These are phyloP conservation scores for Hymenoscyphus scutula DNA, from an alignment of 2,329 filamentous ascomycete species.

Conservation along the genomic window DNA sequence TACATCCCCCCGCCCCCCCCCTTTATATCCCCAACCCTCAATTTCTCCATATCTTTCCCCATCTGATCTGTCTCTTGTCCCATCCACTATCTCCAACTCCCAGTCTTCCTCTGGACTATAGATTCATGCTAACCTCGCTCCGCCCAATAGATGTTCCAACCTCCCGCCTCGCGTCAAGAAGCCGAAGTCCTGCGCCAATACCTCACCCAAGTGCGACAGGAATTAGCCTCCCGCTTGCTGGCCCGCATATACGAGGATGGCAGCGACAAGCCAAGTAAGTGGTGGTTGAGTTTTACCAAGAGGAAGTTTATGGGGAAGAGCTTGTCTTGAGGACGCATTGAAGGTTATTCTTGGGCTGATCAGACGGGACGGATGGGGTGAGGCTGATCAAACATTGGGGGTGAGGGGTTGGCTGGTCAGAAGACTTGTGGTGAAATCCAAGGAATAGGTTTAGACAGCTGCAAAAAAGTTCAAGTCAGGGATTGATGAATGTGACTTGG, in stretches of 20 bases:
- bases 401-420: no score
- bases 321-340: no score
- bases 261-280: constrained; percentile 72
- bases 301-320: constrained; percentile 99
- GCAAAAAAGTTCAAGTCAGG: no score
- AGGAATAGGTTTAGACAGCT: no score
- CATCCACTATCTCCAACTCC: no score
- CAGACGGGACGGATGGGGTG: neutral
- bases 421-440: no score
- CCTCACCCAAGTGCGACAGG: constrained; percentile 88
- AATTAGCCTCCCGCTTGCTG: constrained; percentile 78
- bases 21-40: no score
- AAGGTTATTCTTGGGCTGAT: no score
- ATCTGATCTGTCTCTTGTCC: no score
- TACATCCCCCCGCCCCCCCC: constrained; percentile 85
- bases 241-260: constrained; percentile 84
- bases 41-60: no score
- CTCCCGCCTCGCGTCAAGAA: constrained; percentile 81
- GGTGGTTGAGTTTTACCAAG: constrained; percentile 99
- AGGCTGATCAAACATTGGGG: neutral
- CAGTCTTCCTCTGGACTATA: no score
- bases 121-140: neutral
- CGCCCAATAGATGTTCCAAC: constrained; percentile 69
- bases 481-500: neutral
- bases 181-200: constrained; percentile 88